These are phyloP conservation scores for Diplosphaera chodatii DNA, from an alignment of 139 green algal genomes.

Conservation along the genomic window DNA sequence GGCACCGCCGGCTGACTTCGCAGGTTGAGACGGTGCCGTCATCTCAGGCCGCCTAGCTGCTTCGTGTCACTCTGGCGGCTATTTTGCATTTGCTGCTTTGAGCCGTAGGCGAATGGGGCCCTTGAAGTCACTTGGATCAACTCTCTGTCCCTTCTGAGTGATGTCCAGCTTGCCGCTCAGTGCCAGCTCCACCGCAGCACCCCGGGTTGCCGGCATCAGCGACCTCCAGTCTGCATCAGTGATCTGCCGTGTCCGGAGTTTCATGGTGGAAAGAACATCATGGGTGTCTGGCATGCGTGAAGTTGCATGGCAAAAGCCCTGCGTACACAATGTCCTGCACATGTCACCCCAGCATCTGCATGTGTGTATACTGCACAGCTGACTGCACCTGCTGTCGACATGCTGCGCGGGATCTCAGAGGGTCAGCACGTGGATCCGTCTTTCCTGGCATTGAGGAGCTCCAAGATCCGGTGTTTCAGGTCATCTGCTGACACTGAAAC, in stretches of 20 bases:
- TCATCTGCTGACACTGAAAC: too few relatives aligned
- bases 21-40: too few relatives aligned
- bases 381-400: neutral
- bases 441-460: conserved; percentile 4
- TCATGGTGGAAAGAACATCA: too few relatives aligned
- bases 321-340: conserved; percentile 4
- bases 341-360: neutral
- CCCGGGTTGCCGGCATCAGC: conserved; percentile 18
- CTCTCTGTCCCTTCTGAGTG: conserved; percentile 19
- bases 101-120: conserved; percentile 30
- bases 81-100: neutral
- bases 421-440: conserved; percentile 29
- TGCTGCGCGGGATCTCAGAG: conserved; percentile 20
- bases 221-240: neutral
- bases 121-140: conserved; percentile 17
- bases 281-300: too few relatives aligned
- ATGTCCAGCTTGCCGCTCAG: conserved; percentile 14
- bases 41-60: too few relatives aligned
- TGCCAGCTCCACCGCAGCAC: conserved; percentile 14
- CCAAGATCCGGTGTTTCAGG: conserved; percentile 10
- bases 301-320: too few relatives aligned
- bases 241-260: too few relatives aligned
- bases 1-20: too few relatives aligned
- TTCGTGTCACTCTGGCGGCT: too few relatives aligned
- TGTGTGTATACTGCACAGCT: too few relatives aligned